Percentiles rank a stretch among this genome's conserved stretches.
These are phyloP conservation scores for Anisodus tanguticus DNA, from an alignment of 257 asterid genomes.

Conservation along the genomic window DNA sequence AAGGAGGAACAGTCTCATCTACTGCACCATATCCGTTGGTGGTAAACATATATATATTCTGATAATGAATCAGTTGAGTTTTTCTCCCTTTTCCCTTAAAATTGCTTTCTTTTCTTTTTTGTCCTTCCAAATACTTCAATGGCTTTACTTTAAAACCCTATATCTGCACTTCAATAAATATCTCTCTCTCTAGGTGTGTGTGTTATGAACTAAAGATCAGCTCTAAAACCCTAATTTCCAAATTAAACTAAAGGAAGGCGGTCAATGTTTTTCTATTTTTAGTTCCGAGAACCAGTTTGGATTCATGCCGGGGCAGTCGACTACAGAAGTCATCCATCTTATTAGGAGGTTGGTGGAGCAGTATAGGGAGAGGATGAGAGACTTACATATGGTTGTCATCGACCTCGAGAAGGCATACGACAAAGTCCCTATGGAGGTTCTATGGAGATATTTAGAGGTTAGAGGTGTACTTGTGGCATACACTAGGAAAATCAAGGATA, in stretches of 20 bases:
- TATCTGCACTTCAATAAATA: background rate
- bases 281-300: background rate
- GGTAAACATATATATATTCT: background rate
- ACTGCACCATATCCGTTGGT: no score
- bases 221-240: background rate
- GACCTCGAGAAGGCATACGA: no score
- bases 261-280: background rate
- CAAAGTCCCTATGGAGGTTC: no score
- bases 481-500: no score
- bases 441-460: no score
- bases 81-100: background rate
- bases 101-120: background rate
- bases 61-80: background rate
- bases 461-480: no score
- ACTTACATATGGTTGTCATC: no score
- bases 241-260: background rate
- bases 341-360: no score
- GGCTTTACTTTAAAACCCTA: background rate
- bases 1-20: no score
- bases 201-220: background rate
- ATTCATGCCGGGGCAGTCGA: no score
- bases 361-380: no score
- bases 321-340: no score
- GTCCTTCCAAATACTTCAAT: constrained; percentile 1
- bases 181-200: background rate